A percentile compares a stretch with the other conserved stretches of the same genome.
Evolutionary conservation across 2,329 filamentous ascomycete genomes (phyloP).

Genomic region (Aciculosporium take): DNA sequence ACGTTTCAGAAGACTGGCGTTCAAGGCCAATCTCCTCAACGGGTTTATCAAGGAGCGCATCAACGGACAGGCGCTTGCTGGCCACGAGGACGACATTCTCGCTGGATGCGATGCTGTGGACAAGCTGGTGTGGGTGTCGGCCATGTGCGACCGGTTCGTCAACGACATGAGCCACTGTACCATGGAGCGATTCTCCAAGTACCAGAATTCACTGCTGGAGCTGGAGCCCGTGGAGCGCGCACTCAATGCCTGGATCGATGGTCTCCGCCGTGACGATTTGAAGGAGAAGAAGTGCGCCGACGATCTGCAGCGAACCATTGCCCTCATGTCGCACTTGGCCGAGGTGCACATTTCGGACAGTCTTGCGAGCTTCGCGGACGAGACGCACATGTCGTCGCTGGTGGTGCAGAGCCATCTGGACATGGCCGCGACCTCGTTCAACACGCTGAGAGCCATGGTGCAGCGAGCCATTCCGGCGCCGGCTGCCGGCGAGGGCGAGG

Average conservation of each 20-base stretch:
- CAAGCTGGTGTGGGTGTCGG: conserved; percentile 70
- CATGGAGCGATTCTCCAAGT: conserved; percentile 61
- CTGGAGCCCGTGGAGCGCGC: conserved; percentile 83
- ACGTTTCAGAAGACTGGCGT: conserved; percentile 72
- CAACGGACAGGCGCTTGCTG: conserved; percentile 49
- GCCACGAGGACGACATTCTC: conserved; percentile 65
- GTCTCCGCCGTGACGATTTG: conserved; percentile 67
- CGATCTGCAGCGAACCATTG: conserved; percentile 71
- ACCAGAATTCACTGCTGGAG: conserved; percentile 70
- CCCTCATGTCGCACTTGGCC: conserved; percentile 72
- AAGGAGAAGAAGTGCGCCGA: conserved; percentile 71
- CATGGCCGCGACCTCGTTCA: conserved; percentile 54
- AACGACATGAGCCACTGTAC: conserved; percentile 68
- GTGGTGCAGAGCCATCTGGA: conserved; percentile 74
- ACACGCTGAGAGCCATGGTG: conserved; percentile 49
- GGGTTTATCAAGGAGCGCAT: conserved; percentile 68
- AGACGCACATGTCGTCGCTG: conserved; percentile 61
- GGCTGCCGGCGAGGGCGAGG: conserved; percentile 13
- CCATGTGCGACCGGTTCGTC: conserved; percentile 73
- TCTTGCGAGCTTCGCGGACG: conserved; percentile 61
- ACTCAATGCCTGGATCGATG: conserved; percentile 78
- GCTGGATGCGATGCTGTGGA: conserved; percentile 69
- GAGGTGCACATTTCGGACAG: conserved; percentile 63
- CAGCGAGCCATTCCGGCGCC: conserved; percentile 43
- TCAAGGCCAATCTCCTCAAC: conserved; percentile 72